phyloP scores from a whole-genome alignment of 2,329 filamentous ascomycete species.

The Fusarium duplospermum region DNA sequence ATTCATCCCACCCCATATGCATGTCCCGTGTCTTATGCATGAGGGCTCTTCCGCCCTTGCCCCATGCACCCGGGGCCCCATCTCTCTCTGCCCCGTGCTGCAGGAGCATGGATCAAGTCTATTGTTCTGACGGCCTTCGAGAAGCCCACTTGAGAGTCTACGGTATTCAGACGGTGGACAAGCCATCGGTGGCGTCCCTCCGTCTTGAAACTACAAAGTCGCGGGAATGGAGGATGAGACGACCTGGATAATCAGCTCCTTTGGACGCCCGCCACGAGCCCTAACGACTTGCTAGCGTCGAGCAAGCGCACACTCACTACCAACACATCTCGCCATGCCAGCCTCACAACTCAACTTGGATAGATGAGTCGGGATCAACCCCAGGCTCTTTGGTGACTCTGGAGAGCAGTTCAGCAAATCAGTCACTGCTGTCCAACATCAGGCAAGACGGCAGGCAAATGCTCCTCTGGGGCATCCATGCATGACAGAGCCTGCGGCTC shows the following conservation, averaged over 20 bases:
- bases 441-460: constrained; percentile 1
- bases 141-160: constrained; percentile 31
- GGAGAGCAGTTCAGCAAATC: not conserved
- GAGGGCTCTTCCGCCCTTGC: constrained; percentile 30
- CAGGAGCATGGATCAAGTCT: constrained; percentile 35
- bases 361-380: not conserved
- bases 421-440: not conserved
- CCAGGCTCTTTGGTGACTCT: not conserved
- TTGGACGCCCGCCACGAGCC: not conserved
- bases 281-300: constrained; percentile 16
- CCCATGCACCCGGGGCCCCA: constrained; percentile 37
- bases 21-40: constrained; percentile 18
- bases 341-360: constrained; percentile 13
- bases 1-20: constrained; percentile 1
- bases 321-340: constrained; percentile 21
- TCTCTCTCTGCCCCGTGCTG: constrained; percentile 41
- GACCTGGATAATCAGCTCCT: not conserved
- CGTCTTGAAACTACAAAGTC: constrained; percentile 14
- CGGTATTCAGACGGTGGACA: constrained; percentile 2
- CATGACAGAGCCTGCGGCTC: constrained; percentile 30
- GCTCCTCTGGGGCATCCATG: constrained; percentile 10
- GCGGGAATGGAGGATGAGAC: constrained; percentile 12
- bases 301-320: not conserved
- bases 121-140: constrained; percentile 45
- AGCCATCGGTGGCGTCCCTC: constrained; percentile 20